phyloP scores from a whole-genome alignment of 306 rosid species.

The Sphenostylis stenocarpa region DNA sequence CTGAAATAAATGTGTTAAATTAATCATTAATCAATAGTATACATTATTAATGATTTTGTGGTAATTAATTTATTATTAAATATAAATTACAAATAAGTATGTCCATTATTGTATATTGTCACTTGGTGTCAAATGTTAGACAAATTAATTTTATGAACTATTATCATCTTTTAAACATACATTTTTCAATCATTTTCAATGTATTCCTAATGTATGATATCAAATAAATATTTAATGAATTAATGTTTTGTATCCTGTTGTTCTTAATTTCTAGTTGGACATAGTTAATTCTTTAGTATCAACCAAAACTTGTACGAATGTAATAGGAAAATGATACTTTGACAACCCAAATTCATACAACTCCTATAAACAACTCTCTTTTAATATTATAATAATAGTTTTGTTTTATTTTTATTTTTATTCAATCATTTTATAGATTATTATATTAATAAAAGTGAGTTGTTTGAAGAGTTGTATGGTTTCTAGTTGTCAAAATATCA shows the following conservation, averaged over 20 bases:
- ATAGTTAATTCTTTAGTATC: not conserved
- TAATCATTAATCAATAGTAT: not conserved
- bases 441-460: too few relatives aligned
- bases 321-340: too few relatives aligned
- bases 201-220: not conserved
- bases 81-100: not conserved
- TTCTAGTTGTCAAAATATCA: too few relatives aligned
- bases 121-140: not conserved
- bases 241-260: not conserved
- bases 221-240: not conserved
- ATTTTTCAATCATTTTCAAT: not conserved
- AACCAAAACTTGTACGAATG: not conserved
- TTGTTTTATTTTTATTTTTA: too few relatives aligned
- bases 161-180: not conserved
- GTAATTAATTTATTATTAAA: not conserved
- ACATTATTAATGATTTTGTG: not conserved
- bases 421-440: too few relatives aligned
- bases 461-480: too few relatives aligned
- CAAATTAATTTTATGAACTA: not conserved
- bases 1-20: not conserved
- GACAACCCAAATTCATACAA: too few relatives aligned
- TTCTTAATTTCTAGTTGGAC: not conserved
- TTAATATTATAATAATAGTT: too few relatives aligned
- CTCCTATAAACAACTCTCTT: too few relatives aligned
- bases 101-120: not conserved